phyloP scores from a whole-genome alignment of 2,329 filamentous ascomycete genomes.

The Talaromyces albobiverticillius region DNA sequence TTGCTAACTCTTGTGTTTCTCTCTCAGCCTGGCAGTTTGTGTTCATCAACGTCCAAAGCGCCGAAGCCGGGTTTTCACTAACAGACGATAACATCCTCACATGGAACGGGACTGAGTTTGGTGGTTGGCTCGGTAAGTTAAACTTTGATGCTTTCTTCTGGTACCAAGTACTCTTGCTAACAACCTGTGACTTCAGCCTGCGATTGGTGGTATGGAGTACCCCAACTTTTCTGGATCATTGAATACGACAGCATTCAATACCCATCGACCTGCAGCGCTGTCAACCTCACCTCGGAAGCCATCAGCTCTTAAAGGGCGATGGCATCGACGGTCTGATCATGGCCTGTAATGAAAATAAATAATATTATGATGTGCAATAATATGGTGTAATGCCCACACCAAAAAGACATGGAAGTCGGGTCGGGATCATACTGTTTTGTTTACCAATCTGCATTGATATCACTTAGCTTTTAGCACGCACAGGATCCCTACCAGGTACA shows the following conservation, averaged over 20 bases:
- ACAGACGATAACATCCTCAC: conserved; percentile 23
- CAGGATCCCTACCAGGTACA: too few relatives aligned
- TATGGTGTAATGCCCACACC: too few relatives aligned
- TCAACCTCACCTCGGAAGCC: conserved; percentile 27
- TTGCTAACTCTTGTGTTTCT: not conserved
- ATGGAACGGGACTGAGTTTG: conserved; percentile 31
- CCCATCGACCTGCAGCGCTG: conserved; percentile 34
- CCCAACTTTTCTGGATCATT: conserved; percentile 39
- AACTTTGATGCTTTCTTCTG: not conserved
- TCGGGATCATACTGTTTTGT: too few relatives aligned
- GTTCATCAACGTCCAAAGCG: conserved; percentile 32
- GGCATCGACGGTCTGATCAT: not conserved
- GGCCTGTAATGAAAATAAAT: not conserved
- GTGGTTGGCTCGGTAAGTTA: conserved; percentile 39
- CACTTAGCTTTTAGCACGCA: too few relatives aligned
- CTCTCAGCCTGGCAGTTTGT: conserved; percentile 35
- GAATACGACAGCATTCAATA: conserved; percentile 20
- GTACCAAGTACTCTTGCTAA: conserved; percentile 2
- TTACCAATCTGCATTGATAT: too few relatives aligned
- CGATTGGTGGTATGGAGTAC: conserved; percentile 38
- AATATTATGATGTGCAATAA: too few relatives aligned
- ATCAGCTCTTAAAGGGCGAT: conserved; percentile 22
- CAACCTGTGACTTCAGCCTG: conserved; percentile 26
- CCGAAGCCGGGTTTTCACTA: conserved; percentile 30
- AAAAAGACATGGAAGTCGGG: too few relatives aligned